Conservation (phyloP, 2,329 filamentous ascomycete genomes). For the Scolecobasidium constrictum region DNA sequence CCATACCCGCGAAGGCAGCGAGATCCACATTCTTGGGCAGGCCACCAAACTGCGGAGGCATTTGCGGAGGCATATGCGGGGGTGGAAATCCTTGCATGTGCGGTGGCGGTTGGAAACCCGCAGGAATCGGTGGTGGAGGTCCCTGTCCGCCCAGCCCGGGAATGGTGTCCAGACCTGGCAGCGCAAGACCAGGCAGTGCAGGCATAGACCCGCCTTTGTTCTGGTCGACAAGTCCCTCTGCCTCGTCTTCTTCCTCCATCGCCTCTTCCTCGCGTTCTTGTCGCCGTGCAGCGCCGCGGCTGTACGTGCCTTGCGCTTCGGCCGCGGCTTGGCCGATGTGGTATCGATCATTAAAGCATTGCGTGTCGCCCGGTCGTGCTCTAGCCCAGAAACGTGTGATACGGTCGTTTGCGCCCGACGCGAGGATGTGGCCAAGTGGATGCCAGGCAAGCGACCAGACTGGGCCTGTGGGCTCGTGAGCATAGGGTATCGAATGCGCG, state of each 20-base stretch:
- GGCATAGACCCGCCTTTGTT: constrained; percentile 44
- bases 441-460: constrained; percentile 99
- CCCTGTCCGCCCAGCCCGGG: neutral
- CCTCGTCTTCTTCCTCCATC: constrained; percentile 85
- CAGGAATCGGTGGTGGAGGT: neutral
- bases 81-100: neutral
- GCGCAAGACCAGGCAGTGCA: constrained; percentile 48
- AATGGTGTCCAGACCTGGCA: constrained; percentile 17
- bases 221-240: constrained; percentile 85
- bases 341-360: constrained; percentile 79
- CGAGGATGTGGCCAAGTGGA: constrained; percentile 86
- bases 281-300: constrained; percentile 63
- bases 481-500: constrained; percentile 74
- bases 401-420: constrained; percentile 90
- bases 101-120: neutral
- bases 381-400: constrained; percentile 97
- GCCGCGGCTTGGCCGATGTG: constrained; percentile 91
- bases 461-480: constrained; percentile 69
- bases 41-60: constrained; percentile 32
- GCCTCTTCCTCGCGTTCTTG: constrained; percentile 88
- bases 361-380: constrained; percentile 75
- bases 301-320: constrained; percentile 91
- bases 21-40: constrained; percentile 25
- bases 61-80: no score
- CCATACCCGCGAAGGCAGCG: constrained; percentile 15